Base-by-base conservation (phyloP, 768 basidiomycete genomes). In the Boletus sp. region DNA sequence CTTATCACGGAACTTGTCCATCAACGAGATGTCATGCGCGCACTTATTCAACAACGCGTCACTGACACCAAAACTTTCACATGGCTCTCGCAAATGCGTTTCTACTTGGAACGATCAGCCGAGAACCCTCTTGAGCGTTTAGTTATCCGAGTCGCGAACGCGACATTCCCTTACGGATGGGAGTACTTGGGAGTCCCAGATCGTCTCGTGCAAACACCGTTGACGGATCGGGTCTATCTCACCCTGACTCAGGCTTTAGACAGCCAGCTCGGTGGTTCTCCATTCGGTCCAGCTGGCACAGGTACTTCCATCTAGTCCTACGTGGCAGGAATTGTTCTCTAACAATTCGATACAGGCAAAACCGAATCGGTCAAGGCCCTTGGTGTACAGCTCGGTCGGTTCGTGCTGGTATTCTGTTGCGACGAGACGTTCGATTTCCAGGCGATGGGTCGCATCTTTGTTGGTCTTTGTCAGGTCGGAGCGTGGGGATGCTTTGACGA, bases 371-470 rank as follows among this genome's bases (percentile, higher is more conserved):
- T 99, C 70, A 99, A 99, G 74, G 95, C 97, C 2, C 85, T 99
- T 20, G 97, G 97, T 49, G 93, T 98, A 2, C 95, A 97, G 66
- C 85, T 99, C 6, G 97, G 97, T 40, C 87, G 97, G 37, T 99
- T 99, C 67, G 97, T 99, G n/a, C 81, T 99, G 47, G 97, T 99
- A n/a, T 99, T 99, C 77, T 98, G 97, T 71, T 99, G 97, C 68
- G 97, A 99, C 73, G 97, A 99, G 72, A 97, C 92, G 0, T 98
- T 99, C 73, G 97, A 99, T 73, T 98, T 98, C 80, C 95, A 98
- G 71, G 97, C 97, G 1, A 98, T 99, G 97, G 97, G 97, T 60
- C 91, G 97, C 60, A 98, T 99, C 64, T 99, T 99, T 70, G 87
- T 98, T 65, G 97, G 97, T 50, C 83, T 99, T 14, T 99, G 97